Base-by-base conservation (phyloP, 345 rosid genomes). In the Excoecaria agallocha region DNA sequence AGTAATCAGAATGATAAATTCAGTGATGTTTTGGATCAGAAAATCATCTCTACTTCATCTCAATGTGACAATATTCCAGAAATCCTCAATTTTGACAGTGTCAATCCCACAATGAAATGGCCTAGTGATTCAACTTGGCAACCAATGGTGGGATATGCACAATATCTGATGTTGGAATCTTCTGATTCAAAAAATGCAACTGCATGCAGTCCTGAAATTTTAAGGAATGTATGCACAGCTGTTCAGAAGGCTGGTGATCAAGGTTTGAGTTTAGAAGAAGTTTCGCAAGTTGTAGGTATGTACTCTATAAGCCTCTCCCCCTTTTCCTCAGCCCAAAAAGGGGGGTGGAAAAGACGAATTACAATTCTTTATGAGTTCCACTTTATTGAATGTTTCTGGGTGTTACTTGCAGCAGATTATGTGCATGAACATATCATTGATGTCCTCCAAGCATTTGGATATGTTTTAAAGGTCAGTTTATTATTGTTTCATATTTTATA, bases 201-300 rank as follows among this genome's bases (percentile, higher is more conserved):
- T 84, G 66, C 70, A 64, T 71, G 82, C 72, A 66, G 66, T 83
- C 90, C 92, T 35, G 80, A 75, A 78, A 81, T 84, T 75, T 87
- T 95, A 63, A 86, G 82, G 85, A 75, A 80, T 71, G 67, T 87
- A 73, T 85, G 83, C 79, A 39, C 75, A 78, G 87, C 86, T 59
- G 89, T 93, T 85, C 87, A 91, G 82, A 90, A 84, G 85, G 91
- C 97, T 75, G 99, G 99, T 77, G 99, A 95, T 81, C 98, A 91
- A 82, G 99, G 99, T 62, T 79, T 93, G 87, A 84, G 87, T 81
- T 68, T 85, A 60, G 86, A 84, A 84, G 93, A 90, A 74, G 79
- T 93, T 77, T 85, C 86, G 46, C 66, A 76, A 68, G 76, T 84
- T 68, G 66, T 78, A 69, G 87, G 84, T 69, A 71, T 70, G 71